A percentile compares a stretch with the other conserved stretches of the same genome.
Conservation (phyloP, 139 green algal species). For the Picochlorum sp. region DNA sequence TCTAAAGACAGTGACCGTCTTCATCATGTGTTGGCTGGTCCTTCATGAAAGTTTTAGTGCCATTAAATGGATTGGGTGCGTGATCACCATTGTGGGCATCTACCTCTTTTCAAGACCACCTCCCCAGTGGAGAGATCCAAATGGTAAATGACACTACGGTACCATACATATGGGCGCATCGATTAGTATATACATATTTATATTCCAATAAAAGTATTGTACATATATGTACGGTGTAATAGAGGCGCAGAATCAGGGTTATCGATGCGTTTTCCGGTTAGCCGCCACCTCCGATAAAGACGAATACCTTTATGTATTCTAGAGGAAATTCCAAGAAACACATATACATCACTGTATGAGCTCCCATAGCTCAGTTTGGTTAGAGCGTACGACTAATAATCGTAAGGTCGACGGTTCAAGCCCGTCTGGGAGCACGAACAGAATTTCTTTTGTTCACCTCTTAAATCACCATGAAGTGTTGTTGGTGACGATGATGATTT, state of each 20-base stretch:
- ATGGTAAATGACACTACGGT: too few relatives aligned
- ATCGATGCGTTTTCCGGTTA: too few relatives aligned
- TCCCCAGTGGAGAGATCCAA: too few relatives aligned
- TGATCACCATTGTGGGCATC: background rate
- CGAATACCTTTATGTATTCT: accelerated
- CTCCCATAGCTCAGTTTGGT: background rate
- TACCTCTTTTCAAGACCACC: too few relatives aligned
- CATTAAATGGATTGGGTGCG: background rate
- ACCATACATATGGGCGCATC: too few relatives aligned
- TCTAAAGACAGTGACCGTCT: slow-evolving; percentile 69
- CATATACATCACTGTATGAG: background rate
- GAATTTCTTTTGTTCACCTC: background rate
- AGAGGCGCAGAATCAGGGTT: too few relatives aligned
- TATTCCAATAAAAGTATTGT: too few relatives aligned
- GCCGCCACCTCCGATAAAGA: too few relatives aligned
- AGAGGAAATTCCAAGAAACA: background rate
- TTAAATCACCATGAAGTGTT: slow-evolving; percentile 22
- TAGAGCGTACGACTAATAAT: slow-evolving; percentile 7
- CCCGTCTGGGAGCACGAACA: background rate
- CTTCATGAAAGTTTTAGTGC: background rate
- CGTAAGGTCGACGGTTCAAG: slow-evolving; percentile 1
- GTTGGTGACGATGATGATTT: too few relatives aligned
- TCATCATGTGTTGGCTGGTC: slow-evolving; percentile 30
- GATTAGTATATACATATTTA: too few relatives aligned
- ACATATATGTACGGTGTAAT: too few relatives aligned